Percentiles rank a stretch among this genome's conserved stretches.
Evolutionary conservation across 352 stramenopile genomes (phyloP).

Genomic region (Phytophthora pistaciae): DNA sequence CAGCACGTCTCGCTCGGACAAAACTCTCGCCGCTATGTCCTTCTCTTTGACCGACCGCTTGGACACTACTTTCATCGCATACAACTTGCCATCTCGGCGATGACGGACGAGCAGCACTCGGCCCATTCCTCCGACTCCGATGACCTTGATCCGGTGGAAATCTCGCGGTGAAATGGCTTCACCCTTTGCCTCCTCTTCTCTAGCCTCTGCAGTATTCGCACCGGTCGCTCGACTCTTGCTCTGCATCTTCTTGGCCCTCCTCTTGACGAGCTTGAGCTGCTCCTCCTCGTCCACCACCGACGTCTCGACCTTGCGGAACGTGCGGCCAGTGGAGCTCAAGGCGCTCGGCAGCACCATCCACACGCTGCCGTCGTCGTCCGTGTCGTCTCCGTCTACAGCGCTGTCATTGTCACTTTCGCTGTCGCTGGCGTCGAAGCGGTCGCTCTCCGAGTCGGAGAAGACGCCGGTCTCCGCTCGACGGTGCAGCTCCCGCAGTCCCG

Average conservation of each 20-base stretch:
- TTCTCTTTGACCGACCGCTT: slow-evolving; percentile 66
- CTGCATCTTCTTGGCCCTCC: slow-evolving; percentile 88
- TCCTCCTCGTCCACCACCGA: slow-evolving; percentile 59
- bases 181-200: background rate
- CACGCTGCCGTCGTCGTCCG: slow-evolving; percentile 16
- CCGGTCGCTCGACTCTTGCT: slow-evolving; percentile 42
- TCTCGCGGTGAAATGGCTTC: slow-evolving; percentile 54
- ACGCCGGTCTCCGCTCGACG: slow-evolving; percentile 25
- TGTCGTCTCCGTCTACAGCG: slow-evolving; percentile 31
- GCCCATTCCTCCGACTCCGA: slow-evolving; percentile 90
- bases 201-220: background rate
- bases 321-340: slow-evolving; percentile 57
- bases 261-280: slow-evolving; percentile 67
- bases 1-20: slow-evolving; percentile 82
- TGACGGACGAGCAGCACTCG: slow-evolving; percentile 84
- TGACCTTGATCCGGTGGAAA: slow-evolving; percentile 91
- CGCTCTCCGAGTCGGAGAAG: slow-evolving; percentile 50
- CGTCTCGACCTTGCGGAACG: slow-evolving; percentile 63
- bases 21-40: slow-evolving; percentile 60
- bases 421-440: slow-evolving; percentile 1
- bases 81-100: slow-evolving; percentile 57
- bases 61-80: slow-evolving; percentile 86
- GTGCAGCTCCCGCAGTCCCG: slow-evolving; percentile 17
- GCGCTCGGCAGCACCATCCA: slow-evolving; percentile 69
- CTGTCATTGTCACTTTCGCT: slow-evolving; percentile 17